A percentile compares a stretch with the other conserved stretches of the same genome.
phyloP scores from a whole-genome alignment of 768 basidiomycete genomes.

The Butyriboletus loyo region DNA sequence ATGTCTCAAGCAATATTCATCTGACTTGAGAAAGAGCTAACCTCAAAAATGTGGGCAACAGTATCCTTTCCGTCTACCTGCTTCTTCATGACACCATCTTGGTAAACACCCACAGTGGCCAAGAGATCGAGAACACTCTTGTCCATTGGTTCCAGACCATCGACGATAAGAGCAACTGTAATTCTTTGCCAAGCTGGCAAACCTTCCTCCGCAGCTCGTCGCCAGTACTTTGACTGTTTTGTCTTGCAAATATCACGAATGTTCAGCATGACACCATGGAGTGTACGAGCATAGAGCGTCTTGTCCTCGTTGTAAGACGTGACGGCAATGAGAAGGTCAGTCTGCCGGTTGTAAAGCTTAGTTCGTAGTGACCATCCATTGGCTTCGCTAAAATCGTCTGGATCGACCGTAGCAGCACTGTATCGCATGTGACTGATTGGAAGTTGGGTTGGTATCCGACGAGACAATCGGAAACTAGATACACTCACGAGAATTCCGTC shows the following conservation, averaged over 20 bases:
- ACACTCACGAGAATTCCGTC: conserved; percentile 86
- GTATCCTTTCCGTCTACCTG: conserved; percentile 85
- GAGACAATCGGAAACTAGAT: not conserved
- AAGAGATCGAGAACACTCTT: conserved; percentile 88
- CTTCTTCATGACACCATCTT: conserved; percentile 95
- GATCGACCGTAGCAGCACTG: conserved; percentile 88
- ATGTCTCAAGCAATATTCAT: conserved; percentile 2
- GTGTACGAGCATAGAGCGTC: conserved; percentile 83
- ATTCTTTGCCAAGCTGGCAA: conserved; percentile 89
- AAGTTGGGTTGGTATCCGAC: not conserved
- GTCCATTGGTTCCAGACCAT: conserved; percentile 94
- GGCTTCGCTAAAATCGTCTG: conserved; percentile 79
- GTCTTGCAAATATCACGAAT: conserved; percentile 97
- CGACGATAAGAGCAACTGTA: conserved; percentile 84
- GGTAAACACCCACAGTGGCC: conserved; percentile 89
- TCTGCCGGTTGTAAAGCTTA: conserved; percentile 83
- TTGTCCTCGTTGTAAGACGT: conserved; percentile 95
- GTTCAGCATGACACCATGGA: conserved; percentile 97
- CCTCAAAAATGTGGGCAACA: conserved; percentile 95
- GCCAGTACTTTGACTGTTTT: conserved; percentile 92
- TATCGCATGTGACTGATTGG: conserved; percentile 78
- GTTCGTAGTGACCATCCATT: conserved; percentile 84
- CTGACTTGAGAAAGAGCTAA: conserved; percentile 28
- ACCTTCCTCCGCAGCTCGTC: conserved; percentile 77
- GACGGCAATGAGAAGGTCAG: conserved; percentile 91